Percentiles rank a stretch among this genome's conserved stretches.
These are phyloP conservation scores for Thalassia testudinum DNA, from an alignment of 116 monocot species.

Conservation along the genomic window DNA sequence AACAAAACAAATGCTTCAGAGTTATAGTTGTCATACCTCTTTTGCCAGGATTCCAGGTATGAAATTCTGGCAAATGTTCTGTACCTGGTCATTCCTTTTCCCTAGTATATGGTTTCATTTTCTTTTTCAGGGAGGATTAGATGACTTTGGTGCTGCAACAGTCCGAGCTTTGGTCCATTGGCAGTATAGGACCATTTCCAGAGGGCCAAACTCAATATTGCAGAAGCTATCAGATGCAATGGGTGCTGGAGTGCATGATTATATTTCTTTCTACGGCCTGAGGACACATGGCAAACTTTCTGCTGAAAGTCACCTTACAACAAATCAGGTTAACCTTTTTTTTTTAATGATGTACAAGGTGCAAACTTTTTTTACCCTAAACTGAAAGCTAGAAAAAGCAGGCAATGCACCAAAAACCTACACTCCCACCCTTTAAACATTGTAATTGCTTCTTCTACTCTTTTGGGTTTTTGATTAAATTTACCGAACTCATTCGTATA, in stretches of 20 bases:
- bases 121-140: slow-evolving; percentile 61
- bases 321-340: slow-evolving; percentile 87
- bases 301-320: slow-evolving; percentile 55
- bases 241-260: slow-evolving; percentile 73
- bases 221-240: slow-evolving; percentile 58
- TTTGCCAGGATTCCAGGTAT: slow-evolving; percentile 96
- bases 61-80: no score
- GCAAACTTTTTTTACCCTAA: no score
- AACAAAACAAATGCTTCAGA: slow-evolving; percentile 79
- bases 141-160: slow-evolving; percentile 97
- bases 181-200: slow-evolving; percentile 92
- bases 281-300: slow-evolving; percentile 69
- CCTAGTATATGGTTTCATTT: no score
- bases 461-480: no score
- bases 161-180: slow-evolving; percentile 96
- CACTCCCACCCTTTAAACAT: no score
- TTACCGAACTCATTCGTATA: no score
- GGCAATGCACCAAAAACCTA: no score
- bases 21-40: slow-evolving; percentile 94
- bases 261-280: slow-evolving; percentile 93
- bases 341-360: no score
- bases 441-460: no score
- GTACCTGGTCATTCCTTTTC: no score
- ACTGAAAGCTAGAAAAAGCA: no score
- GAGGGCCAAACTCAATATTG: slow-evolving; percentile 83